phyloP scores from a whole-genome alignment of 2,329 filamentous ascomycete genomes.

The Penicillium sp. region DNA sequence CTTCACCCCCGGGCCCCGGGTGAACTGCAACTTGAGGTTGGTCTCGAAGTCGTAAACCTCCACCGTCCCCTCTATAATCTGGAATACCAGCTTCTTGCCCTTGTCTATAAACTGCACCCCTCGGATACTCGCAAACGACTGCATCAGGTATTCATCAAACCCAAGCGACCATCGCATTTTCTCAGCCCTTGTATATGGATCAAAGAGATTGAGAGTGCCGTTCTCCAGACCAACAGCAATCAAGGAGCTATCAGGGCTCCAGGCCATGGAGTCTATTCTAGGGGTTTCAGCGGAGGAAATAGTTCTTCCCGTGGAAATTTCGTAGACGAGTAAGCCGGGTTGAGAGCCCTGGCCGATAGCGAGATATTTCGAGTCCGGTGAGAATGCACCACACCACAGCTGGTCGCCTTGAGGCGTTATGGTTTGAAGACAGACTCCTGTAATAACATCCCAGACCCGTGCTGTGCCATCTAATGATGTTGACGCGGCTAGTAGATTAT shows the following conservation, averaged over 20 bases:
- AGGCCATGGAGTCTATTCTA: background rate
- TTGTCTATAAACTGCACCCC: too few species aligned
- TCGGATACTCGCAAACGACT: too few species aligned
- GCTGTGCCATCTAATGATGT: too few species aligned
- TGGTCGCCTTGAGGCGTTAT: background rate
- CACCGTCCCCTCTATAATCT: too few species aligned
- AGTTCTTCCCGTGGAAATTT: background rate
- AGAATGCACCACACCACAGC: background rate
- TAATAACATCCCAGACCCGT: background rate
- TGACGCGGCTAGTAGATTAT: background rate
- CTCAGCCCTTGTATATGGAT: too few species aligned
- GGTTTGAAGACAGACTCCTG: background rate
- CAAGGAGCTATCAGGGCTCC: background rate
- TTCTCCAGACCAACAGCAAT: background rate
- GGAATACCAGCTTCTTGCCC: too few species aligned
- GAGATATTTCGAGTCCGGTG: background rate
- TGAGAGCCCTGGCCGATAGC: background rate
- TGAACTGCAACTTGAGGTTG: too few species aligned
- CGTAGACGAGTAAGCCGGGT: background rate
- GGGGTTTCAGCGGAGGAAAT: background rate
- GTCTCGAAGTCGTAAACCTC: too few species aligned
- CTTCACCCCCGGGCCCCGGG: too few species aligned
- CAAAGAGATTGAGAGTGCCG: too few species aligned
- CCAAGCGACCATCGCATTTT: too few species aligned
- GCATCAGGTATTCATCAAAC: too few species aligned